Evolutionary conservation across 2,329 filamentous ascomycete species (phyloP), one percentile per base, ranked within the genome.

Genomic region (Clarireedia hainanense): DNA sequence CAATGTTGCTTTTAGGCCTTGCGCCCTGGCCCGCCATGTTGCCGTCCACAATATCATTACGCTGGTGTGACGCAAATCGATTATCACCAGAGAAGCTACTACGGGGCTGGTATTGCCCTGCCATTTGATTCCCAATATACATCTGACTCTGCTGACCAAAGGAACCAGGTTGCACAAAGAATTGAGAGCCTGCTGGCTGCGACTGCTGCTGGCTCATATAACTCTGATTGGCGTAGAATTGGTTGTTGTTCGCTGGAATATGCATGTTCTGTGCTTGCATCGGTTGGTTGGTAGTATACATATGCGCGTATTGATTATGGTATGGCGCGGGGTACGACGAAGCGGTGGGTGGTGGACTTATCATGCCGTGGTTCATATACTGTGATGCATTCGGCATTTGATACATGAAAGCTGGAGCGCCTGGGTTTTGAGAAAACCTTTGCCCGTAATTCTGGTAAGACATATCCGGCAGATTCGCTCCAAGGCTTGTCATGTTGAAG

Each of bases 401-500:
- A 52, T 64, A 68, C 12, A 61, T 47, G 20, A 59, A 54, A 37
- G 50, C 54, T 42, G 61, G 50, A 36, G 64, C 48, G 3, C 58
- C 52, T 27, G 59, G 56, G 5, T 52, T 59, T 6, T 59, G 40
- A 26, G 59, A 45, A 47, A 59, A 66, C 52, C 65, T 57, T 48
- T 65, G 58, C 6, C 56, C 50, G 42, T 66, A 65, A 36, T 57
- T 61, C 49, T 63, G 63, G 47, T 67, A 64, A 9, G 57, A 55
- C 39, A 51, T 39, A 43, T 68, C 65, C 42, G 67, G 64, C 9
- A 69, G 57, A 2, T 62, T 54, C 20, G 51, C 58, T 37, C 60
- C 61, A 5, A 69, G 52, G 42, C 57, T 50, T n/a, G 47, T 55
- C 60, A 69, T 62, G 39, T 61, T 60, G 40, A 67, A 68, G 12